phyloP scores from a whole-genome alignment of 768 basidiomycete species.

The Mycena maculata region DNA sequence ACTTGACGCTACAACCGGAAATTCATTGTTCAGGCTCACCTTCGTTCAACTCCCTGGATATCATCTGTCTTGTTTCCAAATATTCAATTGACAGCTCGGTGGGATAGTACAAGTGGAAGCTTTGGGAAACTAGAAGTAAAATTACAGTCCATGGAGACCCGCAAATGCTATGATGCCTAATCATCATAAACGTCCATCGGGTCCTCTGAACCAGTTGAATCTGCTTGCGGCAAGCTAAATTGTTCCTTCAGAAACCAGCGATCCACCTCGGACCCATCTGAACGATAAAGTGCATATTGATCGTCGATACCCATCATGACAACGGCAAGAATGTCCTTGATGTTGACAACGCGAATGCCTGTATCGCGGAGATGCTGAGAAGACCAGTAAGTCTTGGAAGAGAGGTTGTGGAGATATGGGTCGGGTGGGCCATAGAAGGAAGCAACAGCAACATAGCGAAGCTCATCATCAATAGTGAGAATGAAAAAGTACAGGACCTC shows the following conservation, averaged over 20 bases:
- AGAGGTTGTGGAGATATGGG: not conserved
- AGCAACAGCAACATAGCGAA: not conserved
- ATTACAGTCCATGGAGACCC: too few species aligned
- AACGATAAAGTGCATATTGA: not conserved
- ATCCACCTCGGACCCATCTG: not conserved
- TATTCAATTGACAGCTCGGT: too few species aligned
- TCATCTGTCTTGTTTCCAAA: too few species aligned
- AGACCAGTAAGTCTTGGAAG: too few species aligned
- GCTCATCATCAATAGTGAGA: not conserved
- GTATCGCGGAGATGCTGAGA: too few species aligned
- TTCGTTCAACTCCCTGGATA: too few species aligned
- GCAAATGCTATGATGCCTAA: too few species aligned
- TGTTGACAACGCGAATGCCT: not conserved
- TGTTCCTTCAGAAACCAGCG: slow-evolving; percentile 2
- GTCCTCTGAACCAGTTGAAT: not conserved
- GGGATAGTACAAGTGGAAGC: too few species aligned
- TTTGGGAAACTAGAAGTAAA: too few species aligned
- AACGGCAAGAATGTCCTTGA: not conserved
- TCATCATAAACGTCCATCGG: too few species aligned
- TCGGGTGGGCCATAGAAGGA: not conserved
- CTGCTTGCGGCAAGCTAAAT: not conserved
- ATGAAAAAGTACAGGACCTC: not conserved
- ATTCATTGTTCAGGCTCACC: too few species aligned
- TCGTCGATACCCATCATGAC: not conserved
- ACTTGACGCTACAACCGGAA: too few species aligned